Evolutionary conservation across 805 yeast genomes (phyloP).

Genomic region (Candida coquimbonensis): DNA sequence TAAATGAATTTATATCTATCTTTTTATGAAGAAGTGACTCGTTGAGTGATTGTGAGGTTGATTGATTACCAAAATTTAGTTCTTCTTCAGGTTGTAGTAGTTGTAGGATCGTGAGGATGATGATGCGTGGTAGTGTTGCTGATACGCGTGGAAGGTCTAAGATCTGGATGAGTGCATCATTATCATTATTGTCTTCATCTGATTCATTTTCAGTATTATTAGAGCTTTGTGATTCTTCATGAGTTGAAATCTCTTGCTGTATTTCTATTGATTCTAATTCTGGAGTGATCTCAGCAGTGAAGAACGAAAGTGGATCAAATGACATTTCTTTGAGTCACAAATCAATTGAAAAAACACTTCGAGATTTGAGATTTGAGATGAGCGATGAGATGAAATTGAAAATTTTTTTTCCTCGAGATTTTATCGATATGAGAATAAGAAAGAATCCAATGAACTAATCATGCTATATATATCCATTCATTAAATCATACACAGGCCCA

Average conservation of each 20-base stretch:
- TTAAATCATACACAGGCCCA: no score
- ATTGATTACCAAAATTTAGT: slow-evolving; percentile 38
- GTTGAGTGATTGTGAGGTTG: slow-evolving; percentile 2
- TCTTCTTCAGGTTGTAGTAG: slow-evolving; percentile 43
- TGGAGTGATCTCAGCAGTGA: slow-evolving; percentile 15
- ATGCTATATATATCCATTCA: no score
- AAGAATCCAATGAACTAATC: no score
- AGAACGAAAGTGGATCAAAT: slow-evolving; percentile 32
- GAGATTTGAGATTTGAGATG: no score
- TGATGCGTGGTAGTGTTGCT: slow-evolving; percentile 38
- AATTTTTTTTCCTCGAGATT: no score
- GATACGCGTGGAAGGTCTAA: slow-evolving; percentile 54
- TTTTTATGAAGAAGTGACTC: slow-evolving; percentile 7
- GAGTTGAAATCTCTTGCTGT: background rate
- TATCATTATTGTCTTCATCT: background rate
- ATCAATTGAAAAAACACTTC: no score
- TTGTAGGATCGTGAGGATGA: slow-evolving; percentile 37
- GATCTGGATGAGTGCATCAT: slow-evolving; percentile 35
- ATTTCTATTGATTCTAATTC: no score
- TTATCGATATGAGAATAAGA: no score
- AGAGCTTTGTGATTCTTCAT: background rate
- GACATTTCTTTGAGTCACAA: no score
- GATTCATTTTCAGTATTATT: background rate
- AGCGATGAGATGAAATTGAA: no score
- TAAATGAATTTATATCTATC: slow-evolving; percentile 24